Base-by-base conservation (phyloP, 2,329 filamentous ascomycete genomes). In the Cytospora paraplurivora region DNA sequence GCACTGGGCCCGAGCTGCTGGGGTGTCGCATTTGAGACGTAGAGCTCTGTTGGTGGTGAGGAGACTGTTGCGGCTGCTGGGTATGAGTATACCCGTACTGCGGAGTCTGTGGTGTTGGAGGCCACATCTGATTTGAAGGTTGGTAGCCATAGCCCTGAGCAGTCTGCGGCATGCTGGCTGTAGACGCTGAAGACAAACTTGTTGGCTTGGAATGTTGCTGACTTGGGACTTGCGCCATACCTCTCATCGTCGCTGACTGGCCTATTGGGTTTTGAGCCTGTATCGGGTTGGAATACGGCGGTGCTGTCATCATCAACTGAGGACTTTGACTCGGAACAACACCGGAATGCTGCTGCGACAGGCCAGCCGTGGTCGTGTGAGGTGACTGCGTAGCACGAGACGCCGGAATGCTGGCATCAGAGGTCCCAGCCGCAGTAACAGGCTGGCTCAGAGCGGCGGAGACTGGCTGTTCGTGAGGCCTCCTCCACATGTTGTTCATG, bases 401-500 rank as follows among this genome's bases (percentile, higher is more conserved):
- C 15, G 81, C 80, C 13, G 82, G 77, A 12, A 78, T 72, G 27
- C 79, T 70, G 4, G 81, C 68, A 55, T 84, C 79, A 62, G 75
- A 72, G 37, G 78, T 75, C 19, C 76, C 76, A 55, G 79, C 76
- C 54, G 79, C 78, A 56, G 50, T 60, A 15, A 55, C 60, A 19
- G 63, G 59, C 53, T 81, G 84, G 56, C 76, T 78, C 68, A 81
- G 74, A 67, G 69, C 78, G 41, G 78, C 80, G 58, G 79, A 78
- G 62, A 78, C 74, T 33, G 91, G 88, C 64, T 90, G 87, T 72
- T 97, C 92, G 68, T 96, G 93, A 12, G 91, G 89, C 66, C 90
- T 85, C 68, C 89, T 86, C 90, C 93, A 98, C 68, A 93, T 85
- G 62, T 87, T 88, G 61, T 94, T 88, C 68, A 96, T 81, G 69